Evolutionary conservation across 2,329 filamentous ascomycete genomes (phyloP).

Genomic region (Plenodomus biglobosus): DNA sequence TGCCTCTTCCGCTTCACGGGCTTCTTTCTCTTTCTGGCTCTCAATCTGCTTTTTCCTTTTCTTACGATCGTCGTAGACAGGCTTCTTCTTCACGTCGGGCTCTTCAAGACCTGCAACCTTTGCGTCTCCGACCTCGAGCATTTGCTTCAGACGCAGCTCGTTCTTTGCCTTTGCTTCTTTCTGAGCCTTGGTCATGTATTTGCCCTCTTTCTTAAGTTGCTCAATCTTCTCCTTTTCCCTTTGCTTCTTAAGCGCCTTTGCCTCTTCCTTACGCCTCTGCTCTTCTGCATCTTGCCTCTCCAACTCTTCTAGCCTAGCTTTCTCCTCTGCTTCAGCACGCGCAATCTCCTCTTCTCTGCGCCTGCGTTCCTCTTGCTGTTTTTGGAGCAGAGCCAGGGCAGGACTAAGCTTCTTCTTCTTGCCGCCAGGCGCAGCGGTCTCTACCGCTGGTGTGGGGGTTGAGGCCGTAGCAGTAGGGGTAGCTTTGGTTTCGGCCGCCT

Average conservation of each 20-base stretch:
- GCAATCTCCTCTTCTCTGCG: constrained; percentile 66
- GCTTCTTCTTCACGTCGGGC: constrained; percentile 75
- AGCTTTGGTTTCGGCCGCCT: constrained; percentile 42
- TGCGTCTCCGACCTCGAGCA: constrained; percentile 75
- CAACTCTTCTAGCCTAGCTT: constrained; percentile 65
- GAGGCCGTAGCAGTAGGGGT: constrained; percentile 37
- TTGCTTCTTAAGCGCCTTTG: constrained; percentile 76
- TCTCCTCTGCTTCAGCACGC: constrained; percentile 62
- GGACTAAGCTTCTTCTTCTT: constrained; percentile 91
- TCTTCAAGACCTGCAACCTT: constrained; percentile 60
- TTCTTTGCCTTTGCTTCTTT: constrained; percentile 78
- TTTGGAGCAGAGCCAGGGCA: constrained; percentile 71
- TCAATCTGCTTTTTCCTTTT: constrained; percentile 72
- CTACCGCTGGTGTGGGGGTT: constrained; percentile 29
- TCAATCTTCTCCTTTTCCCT: constrained; percentile 85
- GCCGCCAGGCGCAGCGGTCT: constrained; percentile 51
- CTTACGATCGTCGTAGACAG: constrained; percentile 70
- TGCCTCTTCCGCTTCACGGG: constrained; percentile 57
- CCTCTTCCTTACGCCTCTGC: constrained; percentile 68
- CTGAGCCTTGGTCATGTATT: constrained; percentile 83
- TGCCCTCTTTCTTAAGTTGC: constrained; percentile 84
- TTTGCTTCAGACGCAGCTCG: constrained; percentile 79
- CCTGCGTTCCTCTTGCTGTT: constrained; percentile 78
- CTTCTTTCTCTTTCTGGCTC: constrained; percentile 51
- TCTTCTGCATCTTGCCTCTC: constrained; percentile 69